Evolutionary conservation across 371 early-diverging fungal species (phyloP).

Genomic region (Mucor plumbeus): DNA sequence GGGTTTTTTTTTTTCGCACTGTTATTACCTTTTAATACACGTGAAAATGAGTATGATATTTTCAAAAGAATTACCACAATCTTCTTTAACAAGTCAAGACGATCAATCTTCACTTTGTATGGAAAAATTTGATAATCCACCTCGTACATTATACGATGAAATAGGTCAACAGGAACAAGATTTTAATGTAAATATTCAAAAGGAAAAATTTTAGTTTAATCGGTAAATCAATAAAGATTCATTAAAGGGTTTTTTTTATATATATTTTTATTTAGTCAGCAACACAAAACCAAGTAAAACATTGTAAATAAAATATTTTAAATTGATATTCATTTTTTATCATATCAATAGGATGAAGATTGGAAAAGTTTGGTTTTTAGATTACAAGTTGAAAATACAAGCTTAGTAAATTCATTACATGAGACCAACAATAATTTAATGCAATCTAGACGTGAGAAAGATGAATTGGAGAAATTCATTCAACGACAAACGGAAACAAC

Average conservation of each 20-base stretch:
- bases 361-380: constrained; percentile 22
- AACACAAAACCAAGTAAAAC: constrained; percentile 10
- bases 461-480: constrained; percentile 23
- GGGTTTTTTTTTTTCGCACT: constrained; percentile 4
- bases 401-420: constrained; percentile 20
- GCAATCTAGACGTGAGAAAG: constrained; percentile 27
- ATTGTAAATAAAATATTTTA: neutral
- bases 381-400: constrained; percentile 26
- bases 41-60: constrained; percentile 18
- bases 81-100: constrained; percentile 26
- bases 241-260: neutral
- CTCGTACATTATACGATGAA: constrained; percentile 32
- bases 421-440: constrained; percentile 20
- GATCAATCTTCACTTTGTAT: constrained; percentile 17
- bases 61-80: constrained; percentile 28
- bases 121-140: constrained; percentile 30
- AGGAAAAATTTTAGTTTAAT: neutral
- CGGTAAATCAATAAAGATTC: constrained; percentile 15
- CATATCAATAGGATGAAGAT: constrained; percentile 10
- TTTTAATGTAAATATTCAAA: constrained; percentile 12
- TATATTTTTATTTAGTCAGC: constrained; percentile 21
- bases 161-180: constrained; percentile 25
- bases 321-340: neutral
- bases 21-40: constrained; percentile 3
- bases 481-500: constrained; percentile 27